Percentiles rank a stretch among this genome's conserved stretches.
Conservation (phyloP, 345 rosid genomes). For the Gossypium sturtianum region DNA sequence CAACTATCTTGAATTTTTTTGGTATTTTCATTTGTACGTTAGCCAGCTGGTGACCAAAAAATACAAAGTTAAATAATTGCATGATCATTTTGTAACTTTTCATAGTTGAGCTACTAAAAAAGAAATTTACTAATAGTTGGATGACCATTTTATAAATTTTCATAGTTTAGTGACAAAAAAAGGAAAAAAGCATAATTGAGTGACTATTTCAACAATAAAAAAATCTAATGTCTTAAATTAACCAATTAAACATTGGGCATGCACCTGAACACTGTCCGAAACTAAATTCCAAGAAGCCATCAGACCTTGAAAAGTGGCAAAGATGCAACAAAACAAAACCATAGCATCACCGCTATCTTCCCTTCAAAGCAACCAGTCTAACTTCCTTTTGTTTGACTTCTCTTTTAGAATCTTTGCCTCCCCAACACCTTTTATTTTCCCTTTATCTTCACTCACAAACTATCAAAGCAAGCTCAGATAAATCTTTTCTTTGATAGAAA, state of each 20-base stretch:
- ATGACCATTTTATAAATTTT: accelerated
- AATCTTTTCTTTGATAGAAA: background rate
- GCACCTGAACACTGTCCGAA: no score
- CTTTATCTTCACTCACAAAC: background rate
- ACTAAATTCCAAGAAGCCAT: no score
- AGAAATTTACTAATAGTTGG: no score
- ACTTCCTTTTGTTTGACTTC: background rate
- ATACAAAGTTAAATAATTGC: no score
- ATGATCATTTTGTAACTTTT: no score
- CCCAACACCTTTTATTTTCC: background rate
- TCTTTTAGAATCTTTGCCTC: background rate
- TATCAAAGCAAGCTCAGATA: background rate
- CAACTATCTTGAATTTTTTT: no score
- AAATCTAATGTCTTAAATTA: background rate
- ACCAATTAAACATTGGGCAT: no score
- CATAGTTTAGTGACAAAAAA: accelerated
- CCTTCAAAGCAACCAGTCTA: background rate
- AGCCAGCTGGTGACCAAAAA: accelerated
- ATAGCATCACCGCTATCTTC: background rate
- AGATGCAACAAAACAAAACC: no score
- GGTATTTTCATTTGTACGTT: no score
- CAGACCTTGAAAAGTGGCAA: no score
- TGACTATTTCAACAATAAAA: no score
- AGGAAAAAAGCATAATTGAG: accelerated
- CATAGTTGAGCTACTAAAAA: no score